phyloP scores from a whole-genome alignment of 169 alveolate species.

The Eimeria acervulina region DNA sequence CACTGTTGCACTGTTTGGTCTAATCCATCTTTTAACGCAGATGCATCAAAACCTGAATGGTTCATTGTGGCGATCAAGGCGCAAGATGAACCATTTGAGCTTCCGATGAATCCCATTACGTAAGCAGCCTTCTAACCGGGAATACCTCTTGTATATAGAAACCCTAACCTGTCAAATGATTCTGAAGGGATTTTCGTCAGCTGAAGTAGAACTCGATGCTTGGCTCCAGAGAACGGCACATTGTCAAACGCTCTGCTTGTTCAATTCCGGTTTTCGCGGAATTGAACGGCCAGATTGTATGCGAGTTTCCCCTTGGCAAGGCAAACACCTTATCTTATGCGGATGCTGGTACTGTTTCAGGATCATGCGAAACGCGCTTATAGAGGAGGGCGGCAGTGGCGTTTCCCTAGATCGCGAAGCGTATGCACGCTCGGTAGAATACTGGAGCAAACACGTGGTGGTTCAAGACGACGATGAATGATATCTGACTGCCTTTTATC shows the following conservation, averaged over 20 bases:
- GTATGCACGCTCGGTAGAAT: slow-evolving; percentile 96
- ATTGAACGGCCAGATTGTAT: no score
- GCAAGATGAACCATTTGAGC: slow-evolving; percentile 93
- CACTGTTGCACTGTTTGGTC: background rate
- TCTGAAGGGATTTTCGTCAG: background rate
- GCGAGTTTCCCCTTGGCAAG: background rate
- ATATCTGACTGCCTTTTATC: background rate
- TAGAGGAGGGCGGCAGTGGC: slow-evolving; percentile 99
- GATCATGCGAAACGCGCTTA: slow-evolving; percentile 97
- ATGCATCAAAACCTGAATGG: slow-evolving; percentile 92
- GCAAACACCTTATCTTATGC: background rate
- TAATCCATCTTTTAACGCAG: background rate
- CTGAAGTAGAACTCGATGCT: background rate
- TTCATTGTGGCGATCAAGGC: slow-evolving; percentile 94
- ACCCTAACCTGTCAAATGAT: background rate
- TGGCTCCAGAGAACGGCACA: background rate
- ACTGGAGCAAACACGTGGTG: slow-evolving; percentile 97
- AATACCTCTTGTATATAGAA: background rate
- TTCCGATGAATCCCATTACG: slow-evolving; percentile 99
- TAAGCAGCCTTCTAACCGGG: background rate
- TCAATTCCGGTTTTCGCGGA: background rate
- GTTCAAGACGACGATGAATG: slow-evolving; percentile 84
- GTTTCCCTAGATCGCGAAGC: slow-evolving; percentile 95
- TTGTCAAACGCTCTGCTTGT: background rate
- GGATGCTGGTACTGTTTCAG: slow-evolving; percentile 46